Evolutionary conservation across 2,329 filamentous ascomycete species (phyloP).

Genomic region (Davidsoniella eucalypti): DNA sequence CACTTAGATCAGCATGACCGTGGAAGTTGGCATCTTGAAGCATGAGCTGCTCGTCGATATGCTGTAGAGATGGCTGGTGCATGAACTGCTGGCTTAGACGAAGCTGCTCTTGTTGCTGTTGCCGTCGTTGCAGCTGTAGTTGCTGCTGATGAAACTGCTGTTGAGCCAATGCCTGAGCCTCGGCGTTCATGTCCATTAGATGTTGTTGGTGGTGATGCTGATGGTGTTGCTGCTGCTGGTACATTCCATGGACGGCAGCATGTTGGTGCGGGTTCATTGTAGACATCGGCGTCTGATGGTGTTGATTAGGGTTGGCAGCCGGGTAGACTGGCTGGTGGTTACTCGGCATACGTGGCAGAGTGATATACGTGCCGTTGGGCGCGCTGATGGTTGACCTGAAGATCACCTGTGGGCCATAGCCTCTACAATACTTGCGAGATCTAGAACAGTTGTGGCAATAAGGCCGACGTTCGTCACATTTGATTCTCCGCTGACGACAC

Average conservation of each 20-base stretch:
- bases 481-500: constrained; percentile 87
- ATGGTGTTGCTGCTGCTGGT: not conserved
- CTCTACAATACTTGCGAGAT: constrained; percentile 69
- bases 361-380: constrained; percentile 12
- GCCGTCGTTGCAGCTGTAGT: not conserved
- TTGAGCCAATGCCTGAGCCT: constrained; percentile 1
- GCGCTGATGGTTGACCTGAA: constrained; percentile 32
- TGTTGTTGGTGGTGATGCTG: not conserved
- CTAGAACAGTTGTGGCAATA: constrained; percentile 75
- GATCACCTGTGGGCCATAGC: constrained; percentile 62
- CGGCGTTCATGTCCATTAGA: not conserved
- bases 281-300: too few species aligned
- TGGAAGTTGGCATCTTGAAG: too few species aligned
- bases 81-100: not conserved
- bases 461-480: constrained; percentile 82
- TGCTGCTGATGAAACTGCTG: not conserved
- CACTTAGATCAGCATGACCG: too few species aligned
- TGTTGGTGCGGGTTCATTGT: constrained; percentile 7
- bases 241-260: not conserved
- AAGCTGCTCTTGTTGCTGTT: constrained; percentile 1
- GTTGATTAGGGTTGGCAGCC: too few species aligned
- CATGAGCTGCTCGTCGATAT: not conserved
- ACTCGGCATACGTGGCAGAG: not conserved
- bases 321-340: constrained; percentile 13
- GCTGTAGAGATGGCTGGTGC: not conserved